These are phyloP conservation scores for Gastrolobium villosum DNA, from an alignment of 306 rosid species.

Conservation along the genomic window DNA sequence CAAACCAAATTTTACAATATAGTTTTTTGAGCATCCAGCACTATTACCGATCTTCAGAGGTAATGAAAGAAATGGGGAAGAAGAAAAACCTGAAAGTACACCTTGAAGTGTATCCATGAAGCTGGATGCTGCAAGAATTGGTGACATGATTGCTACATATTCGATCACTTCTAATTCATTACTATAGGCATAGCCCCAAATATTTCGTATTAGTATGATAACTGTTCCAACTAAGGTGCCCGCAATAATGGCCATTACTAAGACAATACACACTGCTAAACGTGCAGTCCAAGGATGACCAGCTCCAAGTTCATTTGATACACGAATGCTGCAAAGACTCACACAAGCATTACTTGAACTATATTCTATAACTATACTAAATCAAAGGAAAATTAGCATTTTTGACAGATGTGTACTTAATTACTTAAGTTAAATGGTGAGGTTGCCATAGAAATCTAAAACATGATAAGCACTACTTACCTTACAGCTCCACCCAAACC, in stretches of 20 bases:
- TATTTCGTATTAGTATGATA: slow-evolving; percentile 61
- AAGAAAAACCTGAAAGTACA: slow-evolving; percentile 67
- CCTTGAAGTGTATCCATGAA: slow-evolving; percentile 70
- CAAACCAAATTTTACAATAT: background rate
- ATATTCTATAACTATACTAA: background rate
- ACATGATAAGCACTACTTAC: slow-evolving; percentile 49
- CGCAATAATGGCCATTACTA: slow-evolving; percentile 58
- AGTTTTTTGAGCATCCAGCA: background rate
- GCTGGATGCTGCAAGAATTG: slow-evolving; percentile 65
- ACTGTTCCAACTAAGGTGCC: slow-evolving; percentile 54
- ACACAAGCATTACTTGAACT: background rate
- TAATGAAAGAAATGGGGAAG: background rate
- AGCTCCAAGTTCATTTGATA: slow-evolving; percentile 84
- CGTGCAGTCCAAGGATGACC: slow-evolving; percentile 63
- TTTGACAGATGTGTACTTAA: background rate
- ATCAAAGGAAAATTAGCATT: background rate
- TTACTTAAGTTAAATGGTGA: background rate
- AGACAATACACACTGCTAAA: slow-evolving; percentile 60
- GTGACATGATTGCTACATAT: slow-evolving; percentile 69
- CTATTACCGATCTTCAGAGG: background rate
- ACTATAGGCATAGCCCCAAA: slow-evolving; percentile 78
- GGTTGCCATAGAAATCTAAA: background rate
- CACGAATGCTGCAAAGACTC: slow-evolving; percentile 60
- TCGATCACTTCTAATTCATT: slow-evolving; percentile 63
- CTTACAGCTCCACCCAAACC: slow-evolving; percentile 78